Base-by-base conservation (phyloP, 495 filamentous ascomycete genomes). In the Lophiostoma macrostomum region DNA sequence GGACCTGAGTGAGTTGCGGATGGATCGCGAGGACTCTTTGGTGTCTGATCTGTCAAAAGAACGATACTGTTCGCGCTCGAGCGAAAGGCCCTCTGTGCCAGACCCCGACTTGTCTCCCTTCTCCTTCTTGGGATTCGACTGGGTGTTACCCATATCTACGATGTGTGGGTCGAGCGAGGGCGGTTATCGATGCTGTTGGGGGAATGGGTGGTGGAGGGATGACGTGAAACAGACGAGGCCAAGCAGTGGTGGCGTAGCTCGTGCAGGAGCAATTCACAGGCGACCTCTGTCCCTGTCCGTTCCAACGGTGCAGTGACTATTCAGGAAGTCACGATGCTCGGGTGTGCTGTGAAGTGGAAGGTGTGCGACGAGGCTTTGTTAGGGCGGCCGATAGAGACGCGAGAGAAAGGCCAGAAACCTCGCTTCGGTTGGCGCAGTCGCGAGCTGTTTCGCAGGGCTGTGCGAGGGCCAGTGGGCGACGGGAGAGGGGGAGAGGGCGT, bases 11-110 rank as follows among this genome's bases (percentile, higher is more conserved):
- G 82, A 81, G 30, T 78, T 83, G 40, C 83, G 77, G 63, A 97
- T 80, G 1, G 93, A 97, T 40, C 91, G 85, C 18, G 87, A 76
- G 8, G 93, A 97, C 59, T 96, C 94, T 70, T 90, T 90, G 31
- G 93, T 98, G 69, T 98, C 93, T 19, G 91, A 87, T 66, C 87
- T 88, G 67, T 85, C 86, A 69, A 98, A 90, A 19, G 93, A 95
- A 29, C 91, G 88, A 71, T 89, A 93, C 22, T 86, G 85, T 68
- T 86, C 84, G 47, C 91, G 71, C 14, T 64, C 66, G 1, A 67
- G 28, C 18, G 52, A 30, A 11, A 56, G 25, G 52, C 73, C 67
- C 58, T 83, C 80, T 53, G 73, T 69, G 16, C 61, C 10, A 29
- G 14, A n/a, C 37, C 50, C 57, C 14, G 34, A 5, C 5, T 46